Evolutionary conservation across 2,329 filamentous ascomycete genomes (phyloP), one percentile per base, ranked within the genome.

Genomic region (Hypoxylon sp.): DNA sequence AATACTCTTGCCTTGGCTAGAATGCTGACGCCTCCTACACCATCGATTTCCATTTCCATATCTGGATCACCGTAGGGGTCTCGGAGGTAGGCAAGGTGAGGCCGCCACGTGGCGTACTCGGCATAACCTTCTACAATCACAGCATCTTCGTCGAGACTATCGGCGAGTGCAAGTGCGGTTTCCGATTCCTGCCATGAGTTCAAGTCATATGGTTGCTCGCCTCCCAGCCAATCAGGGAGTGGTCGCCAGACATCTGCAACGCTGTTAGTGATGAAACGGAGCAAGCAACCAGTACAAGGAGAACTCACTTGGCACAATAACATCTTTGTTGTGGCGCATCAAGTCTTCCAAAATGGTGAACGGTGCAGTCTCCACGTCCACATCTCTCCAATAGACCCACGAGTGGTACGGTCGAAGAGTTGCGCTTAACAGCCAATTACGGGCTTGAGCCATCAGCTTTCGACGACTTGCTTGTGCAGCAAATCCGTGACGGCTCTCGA

Each of bases 111-210:
- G 19, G 96, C 96, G 78, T 99, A 99, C 81, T 99, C 96, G 64
- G 96, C 96, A 76, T 99, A 99, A 16, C 96, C 96, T 80, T 99
- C 96, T 3, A 99, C 96, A 80, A 99, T 99, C 39, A 99, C 96
- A 3, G 96, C 96, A 77, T 99, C 96, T 78, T 99, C 96, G 71
- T 99, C 96, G 3, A 99, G 85, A 0, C 94, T 97, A 70, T 99
- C 95, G 9, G 96, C 96, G 37, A 99, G 85, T 7, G 93, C 93
- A 55, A 99, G 84, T 0, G 96, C 96, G 0, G 96, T 99, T 76
- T 99, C 96, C 0, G 96, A 99, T 80, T 99, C 96, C 79, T 99
- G 96, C 96, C 96, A 99, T 14, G 95, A 98, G 79, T 99, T 99
- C 73, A 99, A 80, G 80, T 99, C 96, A 78, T 99, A 99, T 1